Evolutionary conservation across 2,329 filamentous ascomycete species (phyloP).

Genomic region (Fusarium gaditjirri): DNA sequence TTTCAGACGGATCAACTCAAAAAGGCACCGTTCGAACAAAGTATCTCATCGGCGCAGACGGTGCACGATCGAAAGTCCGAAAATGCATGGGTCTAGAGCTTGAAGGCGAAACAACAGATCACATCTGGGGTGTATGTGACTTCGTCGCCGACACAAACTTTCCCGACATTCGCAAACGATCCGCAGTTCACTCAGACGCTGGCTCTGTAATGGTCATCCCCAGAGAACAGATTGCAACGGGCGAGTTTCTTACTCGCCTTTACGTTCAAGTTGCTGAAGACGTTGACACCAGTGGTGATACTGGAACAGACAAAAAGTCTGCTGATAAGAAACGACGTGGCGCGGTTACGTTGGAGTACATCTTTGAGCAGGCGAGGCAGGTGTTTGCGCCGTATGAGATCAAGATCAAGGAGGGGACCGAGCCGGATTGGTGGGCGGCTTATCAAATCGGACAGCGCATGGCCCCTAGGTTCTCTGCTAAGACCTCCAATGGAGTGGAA

Average conservation of each 20-base stretch:
- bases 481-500: background rate
- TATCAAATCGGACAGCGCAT: constrained; percentile 23
- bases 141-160: constrained; percentile 21
- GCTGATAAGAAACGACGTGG: constrained; percentile 21
- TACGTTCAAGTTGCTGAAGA: constrained; percentile 15
- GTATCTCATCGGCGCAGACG: constrained; percentile 9
- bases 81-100: constrained; percentile 23
- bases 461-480: constrained; percentile 3
- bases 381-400: constrained; percentile 20
- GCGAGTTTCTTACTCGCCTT: constrained; percentile 7
- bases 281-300: background rate
- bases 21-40: constrained; percentile 4
- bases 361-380: constrained; percentile 14
- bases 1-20: background rate
- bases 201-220: constrained; percentile 21
- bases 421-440: constrained; percentile 27
- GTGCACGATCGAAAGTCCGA: constrained; percentile 4
- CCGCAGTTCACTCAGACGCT: constrained; percentile 8
- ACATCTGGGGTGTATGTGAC: constrained; percentile 22
- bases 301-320: constrained; percentile 9
- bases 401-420: constrained; percentile 10
- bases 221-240: constrained; percentile 8
- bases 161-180: constrained; percentile 14
- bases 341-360: constrained; percentile 16
- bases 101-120: constrained; percentile 14